Evolutionary conservation across 306 rosid species (phyloP).

Genomic region (Carpinus fangiana): DNA sequence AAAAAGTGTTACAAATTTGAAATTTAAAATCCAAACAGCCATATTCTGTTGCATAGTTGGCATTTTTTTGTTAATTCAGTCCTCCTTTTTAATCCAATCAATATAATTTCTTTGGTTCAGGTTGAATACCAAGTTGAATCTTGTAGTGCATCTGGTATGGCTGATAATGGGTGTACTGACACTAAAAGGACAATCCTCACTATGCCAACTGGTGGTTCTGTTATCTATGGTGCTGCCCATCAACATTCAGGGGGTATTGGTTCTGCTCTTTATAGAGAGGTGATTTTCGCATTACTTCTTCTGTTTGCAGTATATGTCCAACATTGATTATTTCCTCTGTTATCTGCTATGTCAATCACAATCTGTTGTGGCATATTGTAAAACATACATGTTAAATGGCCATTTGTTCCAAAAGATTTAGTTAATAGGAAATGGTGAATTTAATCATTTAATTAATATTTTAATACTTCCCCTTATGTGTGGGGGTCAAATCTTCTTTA

Average conservation of each 20-base stretch:
- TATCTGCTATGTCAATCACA: background rate
- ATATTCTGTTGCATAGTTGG: background rate
- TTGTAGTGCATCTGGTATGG: slow-evolving; percentile 30
- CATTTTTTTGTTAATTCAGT: background rate
- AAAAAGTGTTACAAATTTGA: background rate
- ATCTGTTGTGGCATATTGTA: background rate
- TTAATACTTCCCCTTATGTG: too few species aligned
- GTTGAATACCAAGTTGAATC: slow-evolving; percentile 57
- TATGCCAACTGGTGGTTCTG: slow-evolving; percentile 51
- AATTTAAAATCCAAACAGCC: background rate
- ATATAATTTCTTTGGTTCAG: slow-evolving; percentile 35
- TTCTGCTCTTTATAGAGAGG: slow-evolving; percentile 69
- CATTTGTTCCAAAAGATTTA: too few species aligned
- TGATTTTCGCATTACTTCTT: slow-evolving; percentile 3
- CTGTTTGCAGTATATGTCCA: background rate
- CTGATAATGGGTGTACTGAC: slow-evolving; percentile 32
- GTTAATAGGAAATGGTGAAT: too few species aligned
- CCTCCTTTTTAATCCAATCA: background rate
- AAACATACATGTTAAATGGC: background rate
- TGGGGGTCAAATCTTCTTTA: too few species aligned
- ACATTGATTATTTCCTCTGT: background rate
- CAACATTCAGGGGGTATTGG: slow-evolving; percentile 76
- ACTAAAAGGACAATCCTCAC: slow-evolving; percentile 35
- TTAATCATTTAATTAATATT: too few species aligned
- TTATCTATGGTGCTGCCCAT: slow-evolving; percentile 76